Conservation (phyloP, 495 filamentous ascomycete genomes). For the Hypomontagnella monticulosa region DNA sequence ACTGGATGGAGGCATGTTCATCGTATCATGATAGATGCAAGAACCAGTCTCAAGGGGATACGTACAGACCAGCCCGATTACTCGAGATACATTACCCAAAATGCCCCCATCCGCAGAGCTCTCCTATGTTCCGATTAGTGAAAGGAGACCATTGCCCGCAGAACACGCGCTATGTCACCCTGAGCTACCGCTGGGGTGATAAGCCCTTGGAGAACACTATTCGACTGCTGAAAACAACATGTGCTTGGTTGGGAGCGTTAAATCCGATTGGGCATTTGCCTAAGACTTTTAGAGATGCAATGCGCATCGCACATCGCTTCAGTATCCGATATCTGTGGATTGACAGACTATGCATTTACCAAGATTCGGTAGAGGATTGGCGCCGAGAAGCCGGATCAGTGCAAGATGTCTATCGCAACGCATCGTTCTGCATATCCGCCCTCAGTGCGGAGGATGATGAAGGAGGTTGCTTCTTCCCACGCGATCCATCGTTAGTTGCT, state of each 20-base stretch:
- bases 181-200: slow-evolving; percentile 14
- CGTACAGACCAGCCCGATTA: slow-evolving; percentile 2
- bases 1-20: slow-evolving; percentile 5
- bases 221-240: slow-evolving; percentile 5
- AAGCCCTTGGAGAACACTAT: slow-evolving; percentile 5
- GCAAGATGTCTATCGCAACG: slow-evolving; percentile 17
- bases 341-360: slow-evolving; percentile 12
- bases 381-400: slow-evolving; percentile 7
- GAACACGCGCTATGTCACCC: neutral
- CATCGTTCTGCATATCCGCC: slow-evolving; percentile 14
- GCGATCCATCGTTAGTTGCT: slow-evolving; percentile 1
- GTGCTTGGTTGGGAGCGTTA: neutral
- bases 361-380: slow-evolving; percentile 16
- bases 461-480: slow-evolving; percentile 8
- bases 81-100: neutral
- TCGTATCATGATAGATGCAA: neutral
- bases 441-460: slow-evolving; percentile 9
- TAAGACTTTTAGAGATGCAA: slow-evolving; percentile 6
- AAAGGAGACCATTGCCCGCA: neutral
- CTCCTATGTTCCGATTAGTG: slow-evolving; percentile 6
- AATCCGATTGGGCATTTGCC: slow-evolving; percentile 3
- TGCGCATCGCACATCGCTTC: slow-evolving; percentile 2
- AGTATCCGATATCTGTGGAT: slow-evolving; percentile 8
- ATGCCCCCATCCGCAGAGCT: neutral
- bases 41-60: neutral